Evolutionary conservation across 495 filamentous ascomycete genomes (phyloP), one percentile per base, ranked within the genome.

Genomic region (Penicillium longicatenatum): DNA sequence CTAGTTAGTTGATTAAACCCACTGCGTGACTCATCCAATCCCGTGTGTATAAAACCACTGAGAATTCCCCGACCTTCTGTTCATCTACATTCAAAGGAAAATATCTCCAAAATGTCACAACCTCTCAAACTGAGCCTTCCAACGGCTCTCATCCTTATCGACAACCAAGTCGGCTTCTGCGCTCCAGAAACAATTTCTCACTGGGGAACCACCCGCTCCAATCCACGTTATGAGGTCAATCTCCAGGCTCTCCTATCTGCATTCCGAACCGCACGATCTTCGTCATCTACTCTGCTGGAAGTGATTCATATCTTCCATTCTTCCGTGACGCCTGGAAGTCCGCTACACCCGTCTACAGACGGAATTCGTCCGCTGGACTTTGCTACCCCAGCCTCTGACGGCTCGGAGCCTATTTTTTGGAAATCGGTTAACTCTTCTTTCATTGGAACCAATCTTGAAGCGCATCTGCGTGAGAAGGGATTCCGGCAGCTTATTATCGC

Each of bases 91-190:
- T 10, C 10, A 22, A 0, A n/a, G 0, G 0, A 11, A 46, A 6
- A 46, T 22, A 46, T 16, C 10, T 3, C 26, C 44, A 41, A 24
- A 43, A 52, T 52, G 61, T 47, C 49, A 65, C 59, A 55, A 0
- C 51, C 50, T 11, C 52, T 72, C 16, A 46, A 66, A 48, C 61
- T 74, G 43, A 57, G 47, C 41, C 55, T 44, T 6, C 71, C 74
- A 11, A 84, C 82, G 0, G 82, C 81, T 12, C 71, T 85, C 21
- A 67, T 86, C 56, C 70, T 86, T 45, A 84, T 86, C 52, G 82
- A 86, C 70, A 80, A 83, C 62, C 82, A 86, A 69, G 62, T 71
- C 17, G 82, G 68, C 62, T 81, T 85, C 60, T 64, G 59, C 33
- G 63, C 81, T 48, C 75, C 79, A 43, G 26, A 46, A 24, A 69